Conservation (phyloP, 768 basidiomycete species). For the Ramaria sp. region DNA sequence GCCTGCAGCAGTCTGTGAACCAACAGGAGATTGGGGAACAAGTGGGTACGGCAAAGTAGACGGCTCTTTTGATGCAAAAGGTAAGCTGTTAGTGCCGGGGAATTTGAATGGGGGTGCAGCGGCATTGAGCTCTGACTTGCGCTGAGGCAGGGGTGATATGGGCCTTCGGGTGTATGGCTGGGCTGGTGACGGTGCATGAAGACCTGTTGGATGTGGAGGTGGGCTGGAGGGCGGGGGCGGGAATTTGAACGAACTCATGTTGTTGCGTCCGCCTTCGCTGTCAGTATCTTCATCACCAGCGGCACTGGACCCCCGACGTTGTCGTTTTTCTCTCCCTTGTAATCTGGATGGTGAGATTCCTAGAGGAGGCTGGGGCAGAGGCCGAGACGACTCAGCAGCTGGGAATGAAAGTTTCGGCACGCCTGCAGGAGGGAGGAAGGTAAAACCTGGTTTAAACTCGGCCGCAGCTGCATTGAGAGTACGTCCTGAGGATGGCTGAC, state of each 20-base stretch:
- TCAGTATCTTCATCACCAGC: slow-evolving; percentile 17
- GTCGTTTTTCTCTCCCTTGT: slow-evolving; percentile 78
- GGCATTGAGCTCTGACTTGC: slow-evolving; percentile 25
- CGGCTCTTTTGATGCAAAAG: slow-evolving; percentile 20
- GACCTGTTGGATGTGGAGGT: neutral
- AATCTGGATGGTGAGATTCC: slow-evolving; percentile 22
- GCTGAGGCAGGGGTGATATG: slow-evolving; percentile 4
- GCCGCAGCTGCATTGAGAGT: slow-evolving; percentile 70
- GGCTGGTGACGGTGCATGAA: neutral
- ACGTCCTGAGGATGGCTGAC: slow-evolving; percentile 42
- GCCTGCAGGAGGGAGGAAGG: slow-evolving; percentile 61
- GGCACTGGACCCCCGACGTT: slow-evolving; percentile 40
- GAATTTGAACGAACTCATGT: slow-evolving; percentile 69
- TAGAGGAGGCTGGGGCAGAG: slow-evolving; percentile 29
- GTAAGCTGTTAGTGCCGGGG: slow-evolving; percentile 33
- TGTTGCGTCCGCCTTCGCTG: slow-evolving; percentile 32
- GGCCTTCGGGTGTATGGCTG: neutral
- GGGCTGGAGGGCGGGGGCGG: slow-evolving; percentile 39
- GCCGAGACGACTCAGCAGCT: slow-evolving; percentile 20
- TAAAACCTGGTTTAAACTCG: slow-evolving; percentile 79
- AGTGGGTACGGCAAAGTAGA: neutral
- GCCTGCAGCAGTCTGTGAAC: neutral
- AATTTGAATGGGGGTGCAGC: slow-evolving; percentile 55
- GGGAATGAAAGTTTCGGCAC: slow-evolving; percentile 46
- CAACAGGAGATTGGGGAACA: neutral